A percentile compares a stretch with the other conserved stretches of the same genome.
Evolutionary conservation across 192 early-diverging fungal genomes (phyloP).

Genomic region (Linnemannia hyalina): DNA sequence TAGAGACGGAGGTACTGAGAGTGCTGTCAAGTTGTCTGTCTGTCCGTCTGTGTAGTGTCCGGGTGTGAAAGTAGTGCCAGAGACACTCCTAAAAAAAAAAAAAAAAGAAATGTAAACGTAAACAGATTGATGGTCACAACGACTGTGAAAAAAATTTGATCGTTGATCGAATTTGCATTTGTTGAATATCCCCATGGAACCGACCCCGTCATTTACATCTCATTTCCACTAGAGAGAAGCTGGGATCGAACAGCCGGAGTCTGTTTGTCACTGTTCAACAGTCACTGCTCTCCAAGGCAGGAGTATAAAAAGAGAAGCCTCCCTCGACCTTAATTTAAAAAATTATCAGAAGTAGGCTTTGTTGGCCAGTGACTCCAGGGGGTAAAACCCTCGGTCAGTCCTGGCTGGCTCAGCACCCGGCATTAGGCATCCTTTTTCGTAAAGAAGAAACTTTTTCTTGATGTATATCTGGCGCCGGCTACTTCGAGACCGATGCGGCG

Average conservation of each 20-base stretch:
- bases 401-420: conserved; percentile 48
- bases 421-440: conserved; percentile 55
- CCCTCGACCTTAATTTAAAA: not conserved
- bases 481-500: conserved; percentile 53
- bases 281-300: not conserved
- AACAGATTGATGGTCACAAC: conserved; percentile 27
- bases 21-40: too few species aligned
- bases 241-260: not conserved
- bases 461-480: conserved; percentile 60
- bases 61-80: not conserved
- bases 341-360: conserved; percentile 47
- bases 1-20: not conserved
- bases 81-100: not conserved
- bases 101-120: conserved; percentile 20
- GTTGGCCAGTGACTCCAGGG: conserved; percentile 27
- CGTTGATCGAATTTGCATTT: not conserved
- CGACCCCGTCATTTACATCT: not conserved
- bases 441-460: conserved; percentile 26
- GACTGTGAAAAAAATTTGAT: not conserved
- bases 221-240: not conserved
- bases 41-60: not conserved
- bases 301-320: conserved; percentile 8
- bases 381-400: conserved; percentile 38
- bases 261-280: not conserved
- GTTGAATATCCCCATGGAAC: not conserved